These are phyloP conservation scores for Astraeus odoratus DNA, from an alignment of 768 basidiomycete species.

Conservation along the genomic window DNA sequence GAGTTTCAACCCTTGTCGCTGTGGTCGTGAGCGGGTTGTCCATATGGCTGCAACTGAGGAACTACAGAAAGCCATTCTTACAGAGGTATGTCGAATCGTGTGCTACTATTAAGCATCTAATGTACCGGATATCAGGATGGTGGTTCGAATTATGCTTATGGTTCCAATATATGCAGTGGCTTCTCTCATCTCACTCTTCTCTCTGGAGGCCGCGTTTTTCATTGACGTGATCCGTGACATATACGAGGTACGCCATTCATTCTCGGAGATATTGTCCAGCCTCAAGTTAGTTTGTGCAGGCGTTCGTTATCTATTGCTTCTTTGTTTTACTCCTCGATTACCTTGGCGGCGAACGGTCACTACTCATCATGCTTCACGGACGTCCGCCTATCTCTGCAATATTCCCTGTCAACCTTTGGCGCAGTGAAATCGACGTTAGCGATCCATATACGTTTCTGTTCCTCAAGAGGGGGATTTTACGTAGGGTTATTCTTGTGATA, in stretches of 20 bases:
- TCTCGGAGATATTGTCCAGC: not conserved
- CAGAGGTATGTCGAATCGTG: constrained; percentile 48
- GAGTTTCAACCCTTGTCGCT: constrained; percentile 58
- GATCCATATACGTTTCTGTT: constrained; percentile 94
- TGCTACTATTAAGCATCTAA: not conserved
- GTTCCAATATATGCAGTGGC: constrained; percentile 89
- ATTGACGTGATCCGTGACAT: constrained; percentile 93
- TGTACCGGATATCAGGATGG: constrained; percentile 48
- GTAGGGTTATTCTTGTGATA: constrained; percentile 35
- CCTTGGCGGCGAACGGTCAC: constrained; percentile 87
- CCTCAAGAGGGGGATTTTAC: constrained; percentile 90
- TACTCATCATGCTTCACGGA: constrained; percentile 88
- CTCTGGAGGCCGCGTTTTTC: constrained; percentile 90
- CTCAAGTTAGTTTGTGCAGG: constrained; percentile 36
- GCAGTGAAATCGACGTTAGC: constrained; percentile 82
- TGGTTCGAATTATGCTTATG: constrained; percentile 95
- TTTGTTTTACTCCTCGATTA: constrained; percentile 77
- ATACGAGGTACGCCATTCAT: constrained; percentile 66
- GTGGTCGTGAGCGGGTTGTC: constrained; percentile 68
- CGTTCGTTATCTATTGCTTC: constrained; percentile 93
- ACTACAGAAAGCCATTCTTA: constrained; percentile 74
- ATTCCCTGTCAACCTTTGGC: constrained; percentile 81
- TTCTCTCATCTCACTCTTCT: constrained; percentile 89
- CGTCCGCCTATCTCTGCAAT: constrained; percentile 82
- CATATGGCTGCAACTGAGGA: constrained; percentile 76